Percentiles rank a stretch among this genome's conserved stretches.
phyloP scores from a whole-genome alignment of 2,329 filamentous ascomycete species.

The Trichothecium roseum region DNA sequence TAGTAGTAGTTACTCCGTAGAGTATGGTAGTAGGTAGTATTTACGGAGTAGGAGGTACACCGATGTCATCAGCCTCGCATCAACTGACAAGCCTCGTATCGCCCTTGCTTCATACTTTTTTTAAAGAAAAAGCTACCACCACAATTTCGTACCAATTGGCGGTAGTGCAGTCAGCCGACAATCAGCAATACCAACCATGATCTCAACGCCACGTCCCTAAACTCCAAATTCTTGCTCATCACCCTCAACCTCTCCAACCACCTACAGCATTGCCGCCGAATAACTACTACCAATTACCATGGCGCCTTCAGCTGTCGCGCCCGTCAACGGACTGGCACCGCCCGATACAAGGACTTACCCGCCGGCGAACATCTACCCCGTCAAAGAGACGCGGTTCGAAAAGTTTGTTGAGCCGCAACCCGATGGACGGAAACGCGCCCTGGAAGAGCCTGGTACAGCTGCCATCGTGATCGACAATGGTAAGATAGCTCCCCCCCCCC shows the following conservation, averaged over 20 bases:
- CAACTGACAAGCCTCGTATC: constrained; percentile 1
- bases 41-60: too few relatives aligned
- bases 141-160: background rate
- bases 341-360: constrained; percentile 34
- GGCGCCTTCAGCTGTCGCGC: constrained; percentile 43
- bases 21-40: too few relatives aligned
- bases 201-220: constrained; percentile 1
- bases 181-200: constrained; percentile 12
- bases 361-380: constrained; percentile 46
- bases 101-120: background rate
- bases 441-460: constrained; percentile 44
- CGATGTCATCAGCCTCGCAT: constrained; percentile 2
- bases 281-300: constrained; percentile 21
- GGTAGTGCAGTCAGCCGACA: constrained; percentile 5
- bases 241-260: constrained; percentile 3
- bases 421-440: constrained; percentile 63
- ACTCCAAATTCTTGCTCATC: background rate
- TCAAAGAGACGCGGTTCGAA: constrained; percentile 53
- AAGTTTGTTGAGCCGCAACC: constrained; percentile 40
- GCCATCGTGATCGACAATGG: constrained; percentile 98
- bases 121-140: constrained; percentile 1
- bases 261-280: constrained; percentile 3
- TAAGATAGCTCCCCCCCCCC: constrained; percentile 36
- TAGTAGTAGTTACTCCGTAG: too few relatives aligned
- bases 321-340: constrained; percentile 20